Evolutionary conservation across 2,329 filamentous ascomycete genomes (phyloP).

Genomic region (Colletotrichum falcatum): DNA sequence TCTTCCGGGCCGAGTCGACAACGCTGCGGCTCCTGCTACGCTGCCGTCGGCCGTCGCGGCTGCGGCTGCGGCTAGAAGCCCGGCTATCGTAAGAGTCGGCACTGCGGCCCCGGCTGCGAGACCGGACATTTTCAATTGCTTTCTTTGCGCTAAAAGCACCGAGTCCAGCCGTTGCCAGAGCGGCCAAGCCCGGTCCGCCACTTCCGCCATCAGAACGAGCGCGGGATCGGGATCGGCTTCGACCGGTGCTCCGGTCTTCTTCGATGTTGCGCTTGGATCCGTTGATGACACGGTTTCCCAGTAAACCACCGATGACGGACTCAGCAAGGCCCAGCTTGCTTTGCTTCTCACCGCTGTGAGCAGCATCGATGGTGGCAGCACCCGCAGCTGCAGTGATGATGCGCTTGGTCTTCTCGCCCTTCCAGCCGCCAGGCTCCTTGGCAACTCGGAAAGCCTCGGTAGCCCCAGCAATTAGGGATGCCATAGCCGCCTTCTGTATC

Average conservation of each 20-base stretch:
- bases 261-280: constrained; percentile 77
- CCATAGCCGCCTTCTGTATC: constrained; percentile 88
- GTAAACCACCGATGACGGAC: constrained; percentile 88
- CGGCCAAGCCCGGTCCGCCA: constrained; percentile 67
- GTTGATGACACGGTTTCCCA: constrained; percentile 87
- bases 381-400: constrained; percentile 88
- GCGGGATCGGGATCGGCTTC: constrained; percentile 77
- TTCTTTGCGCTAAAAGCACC: constrained; percentile 73
- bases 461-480: constrained; percentile 88
- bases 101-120: constrained; percentile 66
- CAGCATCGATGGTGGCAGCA: constrained; percentile 87
- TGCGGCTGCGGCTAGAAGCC: constrained; percentile 28
- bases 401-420: constrained; percentile 90
- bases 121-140: constrained; percentile 61
- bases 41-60: constrained; percentile 42
- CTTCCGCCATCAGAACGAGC: constrained; percentile 65
- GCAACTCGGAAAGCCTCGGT: constrained; percentile 92
- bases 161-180: constrained; percentile 71
- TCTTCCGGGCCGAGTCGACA: constrained; percentile 71
- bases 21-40: constrained; percentile 73
- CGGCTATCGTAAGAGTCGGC: constrained; percentile 60
- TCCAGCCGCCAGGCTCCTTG: constrained; percentile 90
- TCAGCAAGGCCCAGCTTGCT: constrained; percentile 88
- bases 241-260: constrained; percentile 68
- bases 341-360: constrained; percentile 76